These are phyloP conservation scores for Amanita phalloides DNA, from an alignment of 768 basidiomycete species.

Conservation along the genomic window DNA sequence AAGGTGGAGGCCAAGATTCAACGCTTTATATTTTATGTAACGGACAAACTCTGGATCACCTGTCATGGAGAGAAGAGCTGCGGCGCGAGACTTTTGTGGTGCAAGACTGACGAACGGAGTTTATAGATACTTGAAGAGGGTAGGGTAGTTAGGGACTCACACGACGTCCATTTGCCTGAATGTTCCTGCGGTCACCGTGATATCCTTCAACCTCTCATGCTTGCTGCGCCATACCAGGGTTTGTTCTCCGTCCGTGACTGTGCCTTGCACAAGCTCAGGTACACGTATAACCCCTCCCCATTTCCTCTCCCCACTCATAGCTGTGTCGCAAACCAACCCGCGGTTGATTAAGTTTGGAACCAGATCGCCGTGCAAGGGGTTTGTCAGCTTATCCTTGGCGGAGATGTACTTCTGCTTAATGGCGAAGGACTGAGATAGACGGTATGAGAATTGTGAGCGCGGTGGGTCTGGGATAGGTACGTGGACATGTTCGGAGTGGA, in stretches of 20 bases:
- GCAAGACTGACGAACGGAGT: conserved; percentile 21
- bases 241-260: conserved; percentile 12
- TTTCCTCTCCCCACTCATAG: conserved; percentile 18
- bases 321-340: conserved; percentile 32
- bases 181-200: conserved; percentile 20
- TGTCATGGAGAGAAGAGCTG: conserved; percentile 43
- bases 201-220: conserved; percentile 11
- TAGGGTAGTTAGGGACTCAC: conserved; percentile 15
- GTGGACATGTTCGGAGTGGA: conserved; percentile 34
- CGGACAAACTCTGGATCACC: conserved; percentile 42
- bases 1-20: conserved; percentile 33
- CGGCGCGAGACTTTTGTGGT: conserved; percentile 37
- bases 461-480: conserved; percentile 24
- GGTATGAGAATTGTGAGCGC: conserved; percentile 1
- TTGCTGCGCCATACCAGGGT: conserved; percentile 1
- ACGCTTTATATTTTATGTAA: conserved; percentile 31
- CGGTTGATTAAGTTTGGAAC: conserved; percentile 22
- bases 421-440: conserved; percentile 5
- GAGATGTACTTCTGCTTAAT: conserved; percentile 7
- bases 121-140: neutral
- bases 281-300: conserved; percentile 47
- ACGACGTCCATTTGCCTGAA: conserved; percentile 29
- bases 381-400: conserved; percentile 2
- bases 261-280: conserved; percentile 21
- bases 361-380: neutral